Evolutionary conservation across 139 green algal genomes (phyloP).

Genomic region (Trebouxia sp.): DNA sequence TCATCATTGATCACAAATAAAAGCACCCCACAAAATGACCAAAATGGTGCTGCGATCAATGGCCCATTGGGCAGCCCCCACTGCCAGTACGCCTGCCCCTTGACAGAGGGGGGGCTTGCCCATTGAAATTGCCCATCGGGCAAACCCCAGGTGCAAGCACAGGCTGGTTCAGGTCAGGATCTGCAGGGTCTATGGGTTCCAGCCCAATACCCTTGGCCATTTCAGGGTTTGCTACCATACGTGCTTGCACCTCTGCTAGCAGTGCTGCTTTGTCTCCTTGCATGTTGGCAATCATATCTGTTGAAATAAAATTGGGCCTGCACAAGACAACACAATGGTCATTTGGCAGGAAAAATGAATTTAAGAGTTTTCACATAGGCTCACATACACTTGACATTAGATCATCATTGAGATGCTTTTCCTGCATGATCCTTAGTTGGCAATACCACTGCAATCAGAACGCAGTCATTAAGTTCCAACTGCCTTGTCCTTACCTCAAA

Average conservation of each 20-base stretch:
- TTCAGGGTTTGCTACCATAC: constrained; percentile 13
- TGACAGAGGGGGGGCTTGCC: neutral
- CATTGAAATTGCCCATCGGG: neutral
- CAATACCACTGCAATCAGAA: no score
- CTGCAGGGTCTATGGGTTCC: neutral
- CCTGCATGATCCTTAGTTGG: no score
- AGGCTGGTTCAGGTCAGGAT: neutral
- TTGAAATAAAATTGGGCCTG: neutral
- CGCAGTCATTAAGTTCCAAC: no score
- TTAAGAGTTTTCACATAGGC: no score
- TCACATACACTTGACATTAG: no score
- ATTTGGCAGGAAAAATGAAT: no score
- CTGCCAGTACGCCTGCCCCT: neutral
- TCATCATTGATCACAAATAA: no score
- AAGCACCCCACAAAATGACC: no score
- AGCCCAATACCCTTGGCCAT: constrained; percentile 21
- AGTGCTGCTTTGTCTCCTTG: constrained; percentile 9
- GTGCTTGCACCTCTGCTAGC: neutral
- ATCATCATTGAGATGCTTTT: no score
- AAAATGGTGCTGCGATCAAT: no score
- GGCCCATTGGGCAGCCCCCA: neutral
- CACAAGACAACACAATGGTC: no score
- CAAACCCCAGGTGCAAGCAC: neutral
- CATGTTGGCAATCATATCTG: constrained; percentile 17
- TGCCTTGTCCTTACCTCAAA: no score